A percentile compares a stretch with the other conserved stretches of the same genome.
These are phyloP conservation scores for Dryas drummondii DNA, from an alignment of 306 rosid species.

Conservation along the genomic window DNA sequence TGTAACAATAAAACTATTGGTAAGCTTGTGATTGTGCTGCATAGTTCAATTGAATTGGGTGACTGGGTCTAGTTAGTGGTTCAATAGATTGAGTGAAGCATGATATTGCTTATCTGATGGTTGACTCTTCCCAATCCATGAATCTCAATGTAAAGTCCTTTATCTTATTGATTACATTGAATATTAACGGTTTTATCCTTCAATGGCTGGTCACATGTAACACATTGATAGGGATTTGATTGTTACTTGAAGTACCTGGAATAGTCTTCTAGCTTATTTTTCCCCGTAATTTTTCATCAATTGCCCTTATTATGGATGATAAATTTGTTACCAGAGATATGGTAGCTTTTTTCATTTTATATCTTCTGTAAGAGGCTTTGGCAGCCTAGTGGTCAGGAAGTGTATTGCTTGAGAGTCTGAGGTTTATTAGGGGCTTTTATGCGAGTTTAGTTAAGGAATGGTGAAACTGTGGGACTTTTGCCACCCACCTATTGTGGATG, in stretches of 20 bases:
- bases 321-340: background rate
- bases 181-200: too few relatives aligned
- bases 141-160: background rate
- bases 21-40: background rate
- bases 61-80: background rate
- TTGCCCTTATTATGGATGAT: background rate
- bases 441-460: background rate
- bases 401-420: background rate
- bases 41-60: background rate
- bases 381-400: background rate
- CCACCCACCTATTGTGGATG: too few relatives aligned
- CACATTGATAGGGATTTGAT: background rate
- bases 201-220: background rate
- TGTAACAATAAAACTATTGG: background rate
- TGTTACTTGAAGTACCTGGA: background rate
- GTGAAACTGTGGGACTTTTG: background rate
- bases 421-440: background rate
- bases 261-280: background rate
- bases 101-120: background rate
- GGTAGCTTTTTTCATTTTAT: background rate
- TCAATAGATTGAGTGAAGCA: background rate
- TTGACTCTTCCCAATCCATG: background rate
- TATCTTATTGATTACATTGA: background rate
- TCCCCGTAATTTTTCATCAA: background rate
- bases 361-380: background rate